Conservation (phyloP, 768 basidiomycete species). For the Cystoderma amianthinum region DNA sequence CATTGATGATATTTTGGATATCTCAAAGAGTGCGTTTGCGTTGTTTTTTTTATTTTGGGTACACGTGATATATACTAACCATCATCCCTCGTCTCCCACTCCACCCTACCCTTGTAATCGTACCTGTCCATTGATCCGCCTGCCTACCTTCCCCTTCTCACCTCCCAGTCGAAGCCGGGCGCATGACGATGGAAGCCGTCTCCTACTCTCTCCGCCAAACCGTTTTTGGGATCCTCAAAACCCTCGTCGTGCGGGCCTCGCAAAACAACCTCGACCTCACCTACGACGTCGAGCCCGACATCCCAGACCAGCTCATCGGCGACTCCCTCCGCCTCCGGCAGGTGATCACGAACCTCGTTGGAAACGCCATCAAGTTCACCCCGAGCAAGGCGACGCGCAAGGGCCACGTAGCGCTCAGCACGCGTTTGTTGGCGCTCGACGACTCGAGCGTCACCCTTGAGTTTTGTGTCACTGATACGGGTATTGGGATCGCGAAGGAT, state of each 20-base stretch:
- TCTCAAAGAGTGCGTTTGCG: constrained; percentile 87
- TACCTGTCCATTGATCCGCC: too few species aligned
- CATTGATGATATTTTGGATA: constrained; percentile 99
- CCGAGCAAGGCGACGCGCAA: constrained; percentile 70
- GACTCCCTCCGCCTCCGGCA: constrained; percentile 92
- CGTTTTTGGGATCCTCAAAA: constrained; percentile 96
- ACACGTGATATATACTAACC: too few species aligned
- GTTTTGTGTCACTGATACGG: constrained; percentile 97
- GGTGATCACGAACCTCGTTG: constrained; percentile 92
- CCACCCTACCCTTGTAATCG: too few species aligned
- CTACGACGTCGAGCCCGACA: constrained; percentile 91
- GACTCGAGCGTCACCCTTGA: constrained; percentile 85
- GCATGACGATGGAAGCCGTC: constrained; percentile 99
- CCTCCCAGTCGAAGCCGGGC: constrained; percentile 85
- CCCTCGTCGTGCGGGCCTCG: constrained; percentile 93
- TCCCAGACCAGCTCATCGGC: constrained; percentile 95
- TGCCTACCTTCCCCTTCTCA: constrained; percentile 9
- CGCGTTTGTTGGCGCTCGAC: constrained; percentile 70
- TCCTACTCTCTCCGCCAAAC: constrained; percentile 96
- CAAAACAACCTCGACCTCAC: constrained; percentile 96
- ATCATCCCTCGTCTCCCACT: too few species aligned
- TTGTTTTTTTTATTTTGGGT: neutral
- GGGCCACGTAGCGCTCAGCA: constrained; percentile 89
- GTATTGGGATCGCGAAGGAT: constrained; percentile 98
- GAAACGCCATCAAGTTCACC: constrained; percentile 97